Conservation (phyloP, 2,329 filamentous ascomycete genomes). For the Aspergillus calidoustus region DNA sequence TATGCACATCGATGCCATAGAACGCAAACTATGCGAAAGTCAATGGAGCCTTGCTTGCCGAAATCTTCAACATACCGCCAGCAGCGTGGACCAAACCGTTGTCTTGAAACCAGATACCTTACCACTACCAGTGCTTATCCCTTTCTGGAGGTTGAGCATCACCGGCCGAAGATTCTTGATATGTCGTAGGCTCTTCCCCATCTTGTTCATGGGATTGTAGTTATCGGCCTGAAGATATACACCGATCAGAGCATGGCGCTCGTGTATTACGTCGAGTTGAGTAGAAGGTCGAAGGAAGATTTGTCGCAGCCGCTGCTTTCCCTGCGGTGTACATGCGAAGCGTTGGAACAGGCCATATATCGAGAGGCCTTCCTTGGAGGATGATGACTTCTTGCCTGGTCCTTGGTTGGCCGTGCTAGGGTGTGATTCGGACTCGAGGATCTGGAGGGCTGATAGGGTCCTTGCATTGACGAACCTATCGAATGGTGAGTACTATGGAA, state of each 20-base stretch:
- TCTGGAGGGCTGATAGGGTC: conserved; percentile 80
- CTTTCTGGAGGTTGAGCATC: conserved; percentile 75
- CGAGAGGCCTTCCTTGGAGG: conserved; percentile 79
- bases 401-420: conserved; percentile 80
- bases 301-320: conserved; percentile 73
- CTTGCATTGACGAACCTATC: conserved; percentile 80
- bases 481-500: conserved; percentile 26
- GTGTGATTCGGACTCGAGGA: conserved; percentile 80
- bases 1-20: conserved; percentile 70
- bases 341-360: conserved; percentile 81
- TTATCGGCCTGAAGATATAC: conserved; percentile 73
- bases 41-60: background rate
- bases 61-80: conserved; percentile 47
- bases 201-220: conserved; percentile 55
- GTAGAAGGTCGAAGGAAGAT: conserved; percentile 80
- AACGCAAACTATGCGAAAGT: conserved; percentile 64
- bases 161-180: conserved; percentile 76
- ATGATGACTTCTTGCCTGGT: conserved; percentile 62
- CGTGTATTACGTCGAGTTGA: conserved; percentile 68
- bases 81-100: conserved; percentile 74
- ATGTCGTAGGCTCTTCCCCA: conserved; percentile 67
- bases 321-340: conserved; percentile 77
- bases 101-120: conserved; percentile 62
- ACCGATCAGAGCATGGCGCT: conserved; percentile 72
- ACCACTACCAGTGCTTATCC: conserved; percentile 62